Percentiles rank a stretch among this genome's conserved stretches.
Evolutionary conservation across 495 filamentous ascomycete genomes (phyloP).

Genomic region (Aspergillus olivimuriae): DNA sequence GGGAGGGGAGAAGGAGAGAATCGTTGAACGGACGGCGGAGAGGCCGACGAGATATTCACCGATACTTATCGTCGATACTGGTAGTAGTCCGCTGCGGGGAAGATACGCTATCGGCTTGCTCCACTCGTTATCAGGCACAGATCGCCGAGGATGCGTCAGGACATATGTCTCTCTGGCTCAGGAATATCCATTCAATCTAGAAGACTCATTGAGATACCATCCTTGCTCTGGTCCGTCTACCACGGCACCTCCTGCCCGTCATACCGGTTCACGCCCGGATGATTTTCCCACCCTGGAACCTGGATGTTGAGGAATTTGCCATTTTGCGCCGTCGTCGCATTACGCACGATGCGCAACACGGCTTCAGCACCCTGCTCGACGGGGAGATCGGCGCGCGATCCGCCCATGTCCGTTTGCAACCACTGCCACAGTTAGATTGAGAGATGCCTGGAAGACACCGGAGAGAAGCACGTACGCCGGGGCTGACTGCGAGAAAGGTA

Average conservation of each 20-base stretch:
- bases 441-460: slow-evolving; percentile 4
- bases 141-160: no score
- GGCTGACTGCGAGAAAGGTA: slow-evolving; percentile 30
- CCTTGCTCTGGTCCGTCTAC: not conserved
- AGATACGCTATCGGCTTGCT: no score
- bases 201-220: no score
- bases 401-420: slow-evolving; percentile 43
- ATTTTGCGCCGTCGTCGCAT: not conserved
- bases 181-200: no score
- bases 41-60: no score
- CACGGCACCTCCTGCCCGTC: slow-evolving; percentile 8
- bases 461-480: slow-evolving; percentile 26
- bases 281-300: slow-evolving; percentile 9
- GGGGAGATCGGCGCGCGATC: slow-evolving; percentile 1
- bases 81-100: no score
- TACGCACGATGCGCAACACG: not conserved
- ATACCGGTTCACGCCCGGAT: slow-evolving; percentile 5
- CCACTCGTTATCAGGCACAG: no score
- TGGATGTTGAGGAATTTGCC: slow-evolving; percentile 8
- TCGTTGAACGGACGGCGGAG: no score
- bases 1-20: not conserved
- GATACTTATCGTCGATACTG: no score
- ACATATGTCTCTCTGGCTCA: no score
- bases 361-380: not conserved
- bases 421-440: slow-evolving; percentile 33